Base-by-base conservation (phyloP, 768 basidiomycete species). In the Glaciozyma martinii region DNA sequence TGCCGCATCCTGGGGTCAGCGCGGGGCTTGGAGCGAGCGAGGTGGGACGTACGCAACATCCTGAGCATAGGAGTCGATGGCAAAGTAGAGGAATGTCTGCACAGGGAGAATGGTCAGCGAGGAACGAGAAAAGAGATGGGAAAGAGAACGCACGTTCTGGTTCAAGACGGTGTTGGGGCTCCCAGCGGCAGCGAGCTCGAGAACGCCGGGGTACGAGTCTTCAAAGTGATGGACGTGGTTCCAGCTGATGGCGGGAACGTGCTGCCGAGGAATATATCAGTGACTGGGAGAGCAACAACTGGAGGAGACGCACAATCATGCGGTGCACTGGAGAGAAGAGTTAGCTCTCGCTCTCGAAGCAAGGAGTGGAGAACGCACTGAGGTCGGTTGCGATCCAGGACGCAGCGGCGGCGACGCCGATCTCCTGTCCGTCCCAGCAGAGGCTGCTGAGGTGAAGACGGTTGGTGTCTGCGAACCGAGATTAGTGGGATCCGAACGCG, bases 391-490 rank as follows among this genome's bases (percentile, higher is more conserved):
- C 66, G 55, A 67, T 56, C 66, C 66, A 67, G 0, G 30, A n/a
- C 7, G 59, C 30, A 5, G 59, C 40, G 29, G 62, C 32, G 1
- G 49, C 19, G 6, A 56, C 60, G 7, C 62, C 62, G 19, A 67
- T 57, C 49, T 67, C 40, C 32, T 60, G 30, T 8, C 42, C 66
- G 62, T 67, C 66, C 66, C 66, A 67, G 62, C 66, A 67, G 18
- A 67, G 50, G 15, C 46, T 46, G n/a, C 55, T 21, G 15, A 67
- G 62, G 19, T 57, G 62, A 6, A 49, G 33, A 6, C 66, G 61
- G 29, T 52, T 53, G 21, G 62, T 63, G 59, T 63, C 66, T 63
- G 53, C 3, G 5, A 4, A 7, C 25, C 46, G 5, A 10, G 3
- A 32, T 29, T 1, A 12, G 23, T 18, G 21, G 19, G 8, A 37